Conservation (phyloP, 1,284 basidiomycete species). For the Caloboletus inedulis region DNA sequence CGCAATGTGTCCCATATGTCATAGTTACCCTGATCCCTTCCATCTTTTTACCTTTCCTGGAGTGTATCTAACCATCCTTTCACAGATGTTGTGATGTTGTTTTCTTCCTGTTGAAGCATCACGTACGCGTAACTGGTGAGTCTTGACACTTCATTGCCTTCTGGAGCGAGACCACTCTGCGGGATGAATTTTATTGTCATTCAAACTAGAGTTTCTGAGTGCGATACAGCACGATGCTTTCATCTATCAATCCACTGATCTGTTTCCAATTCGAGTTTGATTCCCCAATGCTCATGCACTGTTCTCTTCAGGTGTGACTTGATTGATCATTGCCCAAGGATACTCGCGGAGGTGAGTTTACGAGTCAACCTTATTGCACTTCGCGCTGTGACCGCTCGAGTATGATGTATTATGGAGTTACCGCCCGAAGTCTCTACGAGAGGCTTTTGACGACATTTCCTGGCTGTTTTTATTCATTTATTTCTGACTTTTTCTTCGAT, state of each 20-base stretch:
- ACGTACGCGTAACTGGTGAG: slow-evolving; percentile 5
- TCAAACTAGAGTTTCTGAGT: slow-evolving; percentile 91
- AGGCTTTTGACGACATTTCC: slow-evolving; percentile 22
- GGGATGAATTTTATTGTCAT: slow-evolving; percentile 57
- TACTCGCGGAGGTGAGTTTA: slow-evolving; percentile 7
- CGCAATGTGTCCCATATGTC: slow-evolving; percentile 61
- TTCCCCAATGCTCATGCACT: slow-evolving; percentile 4
- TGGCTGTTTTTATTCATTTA: slow-evolving; percentile 15
- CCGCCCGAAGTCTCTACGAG: slow-evolving; percentile 24
- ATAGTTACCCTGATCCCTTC: slow-evolving; percentile 84
- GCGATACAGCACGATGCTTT: slow-evolving; percentile 56
- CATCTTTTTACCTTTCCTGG: slow-evolving; percentile 2
- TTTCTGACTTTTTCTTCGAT: slow-evolving; percentile 35
- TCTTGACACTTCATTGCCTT: slow-evolving; percentile 2
- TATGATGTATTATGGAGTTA: slow-evolving; percentile 38
- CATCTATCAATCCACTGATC: slow-evolving; percentile 66
- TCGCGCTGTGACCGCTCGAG: neutral
- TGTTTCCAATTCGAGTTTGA: slow-evolving; percentile 21
- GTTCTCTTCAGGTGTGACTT: slow-evolving; percentile 1
- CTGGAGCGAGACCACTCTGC: slow-evolving; percentile 16
- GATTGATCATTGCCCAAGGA: neutral
- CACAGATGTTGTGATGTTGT: slow-evolving; percentile 13
- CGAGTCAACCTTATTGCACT: neutral
- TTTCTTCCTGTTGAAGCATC: neutral
- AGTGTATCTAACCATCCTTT: slow-evolving; percentile 9